Evolutionary conservation across 495 filamentous ascomycete species (phyloP).

Genomic region (Daldinia decipiens): DNA sequence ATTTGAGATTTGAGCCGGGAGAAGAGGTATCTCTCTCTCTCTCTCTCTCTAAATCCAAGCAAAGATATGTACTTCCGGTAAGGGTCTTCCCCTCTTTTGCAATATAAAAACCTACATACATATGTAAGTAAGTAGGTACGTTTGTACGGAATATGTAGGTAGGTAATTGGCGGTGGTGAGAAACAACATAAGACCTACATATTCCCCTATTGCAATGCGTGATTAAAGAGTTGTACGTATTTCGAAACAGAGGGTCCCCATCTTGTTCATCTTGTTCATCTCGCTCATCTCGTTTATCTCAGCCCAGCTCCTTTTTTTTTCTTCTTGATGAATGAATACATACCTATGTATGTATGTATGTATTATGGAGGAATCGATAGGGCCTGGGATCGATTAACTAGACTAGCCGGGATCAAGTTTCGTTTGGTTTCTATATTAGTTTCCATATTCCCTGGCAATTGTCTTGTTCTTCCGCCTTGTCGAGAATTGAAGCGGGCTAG

Average conservation of each 20-base stretch:
- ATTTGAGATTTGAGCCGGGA: background rate
- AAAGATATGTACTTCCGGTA: too few species aligned
- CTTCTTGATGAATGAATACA: background rate
- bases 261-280: conserved; percentile 5
- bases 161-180: background rate
- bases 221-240: background rate
- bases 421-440: conserved; percentile 26
- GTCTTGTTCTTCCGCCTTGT: conserved; percentile 8
- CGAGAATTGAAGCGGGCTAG: conserved; percentile 17
- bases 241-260: background rate
- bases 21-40: background rate
- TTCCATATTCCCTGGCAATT: conserved; percentile 7
- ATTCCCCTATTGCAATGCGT: background rate
- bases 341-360: too few species aligned
- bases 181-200: background rate
- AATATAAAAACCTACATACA: background rate
- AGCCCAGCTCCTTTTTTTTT: background rate
- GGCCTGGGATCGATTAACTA: conserved; percentile 16
- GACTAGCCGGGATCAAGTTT: conserved; percentile 22
- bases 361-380: conserved; percentile 12
- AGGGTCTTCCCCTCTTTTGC: too few species aligned
- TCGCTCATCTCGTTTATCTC: background rate
- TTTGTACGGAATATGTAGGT: background rate
- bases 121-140: background rate
- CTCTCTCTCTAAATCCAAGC: too few species aligned